These are phyloP conservation scores for Desmodesmus armatus DNA, from an alignment of 139 green algal genomes.

Conservation along the genomic window DNA sequence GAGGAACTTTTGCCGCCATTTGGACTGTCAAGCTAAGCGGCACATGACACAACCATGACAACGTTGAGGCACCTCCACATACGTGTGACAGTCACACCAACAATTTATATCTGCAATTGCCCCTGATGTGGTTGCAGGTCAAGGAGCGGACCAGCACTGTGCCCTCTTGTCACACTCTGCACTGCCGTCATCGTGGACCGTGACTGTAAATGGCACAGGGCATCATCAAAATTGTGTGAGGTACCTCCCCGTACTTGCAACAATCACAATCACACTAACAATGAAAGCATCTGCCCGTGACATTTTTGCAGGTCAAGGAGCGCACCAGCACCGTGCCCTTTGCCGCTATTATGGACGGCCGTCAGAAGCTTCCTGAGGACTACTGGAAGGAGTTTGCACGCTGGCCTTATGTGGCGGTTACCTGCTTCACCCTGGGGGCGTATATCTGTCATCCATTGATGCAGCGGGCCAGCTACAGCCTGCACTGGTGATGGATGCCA, in stretches of 20 bases:
- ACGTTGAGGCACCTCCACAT: no score
- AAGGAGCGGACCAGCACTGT: not conserved
- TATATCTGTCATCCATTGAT: conserved; percentile 95
- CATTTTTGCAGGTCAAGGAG: conserved; percentile 74
- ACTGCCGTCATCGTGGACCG: no score
- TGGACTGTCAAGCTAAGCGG: no score
- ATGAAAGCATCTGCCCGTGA: not conserved
- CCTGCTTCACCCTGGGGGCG: conserved; percentile 86
- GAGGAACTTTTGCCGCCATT: no score
- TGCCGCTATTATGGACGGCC: conserved; percentile 88
- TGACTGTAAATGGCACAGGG: no score
- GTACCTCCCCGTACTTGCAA: not conserved
- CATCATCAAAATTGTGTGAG: not conserved
- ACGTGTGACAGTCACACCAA: no score
- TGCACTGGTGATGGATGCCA: conserved; percentile 94
- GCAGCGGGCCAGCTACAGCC: conserved; percentile 81
- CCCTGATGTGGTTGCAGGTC: no score
- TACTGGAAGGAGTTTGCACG: conserved; percentile 97
- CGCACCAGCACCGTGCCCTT: conserved; percentile 94
- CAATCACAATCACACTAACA: not conserved
- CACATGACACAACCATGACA: no score
- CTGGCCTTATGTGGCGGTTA: conserved; percentile 86
- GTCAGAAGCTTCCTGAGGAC: conserved; percentile 91
- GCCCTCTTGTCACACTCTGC: no score
- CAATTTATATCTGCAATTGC: no score